Evolutionary conservation across 2,329 filamentous ascomycete genomes (phyloP).

Genomic region (Knoxdaviesia proteae): DNA sequence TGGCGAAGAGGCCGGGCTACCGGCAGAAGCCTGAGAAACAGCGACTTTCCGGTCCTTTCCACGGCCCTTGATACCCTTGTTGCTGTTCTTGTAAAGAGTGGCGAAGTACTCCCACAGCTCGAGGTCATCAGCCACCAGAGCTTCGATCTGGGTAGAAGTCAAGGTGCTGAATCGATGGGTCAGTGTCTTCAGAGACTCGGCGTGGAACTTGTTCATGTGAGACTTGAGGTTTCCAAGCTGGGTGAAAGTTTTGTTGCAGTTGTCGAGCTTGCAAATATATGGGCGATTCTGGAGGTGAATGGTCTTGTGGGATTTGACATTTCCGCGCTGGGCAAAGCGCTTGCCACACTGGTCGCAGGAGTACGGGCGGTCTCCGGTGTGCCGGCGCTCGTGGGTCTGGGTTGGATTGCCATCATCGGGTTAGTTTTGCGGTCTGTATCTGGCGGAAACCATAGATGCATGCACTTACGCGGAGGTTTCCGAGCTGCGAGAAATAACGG

Average conservation of each 20-base stretch:
- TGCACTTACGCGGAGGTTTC: conserved; percentile 61
- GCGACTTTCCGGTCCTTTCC: conserved; percentile 60
- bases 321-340: conserved; percentile 67
- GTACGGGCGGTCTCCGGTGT: conserved; percentile 75
- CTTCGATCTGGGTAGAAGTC: conserved; percentile 34
- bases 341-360: conserved; percentile 63
- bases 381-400: conserved; percentile 67
- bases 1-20: no score
- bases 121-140: conserved; percentile 41
- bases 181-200: conserved; percentile 46
- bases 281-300: conserved; percentile 62
- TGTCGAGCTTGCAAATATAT: conserved; percentile 62
- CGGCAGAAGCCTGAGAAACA: conserved; percentile 5
- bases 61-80: conserved; percentile 93
- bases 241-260: conserved; percentile 74
- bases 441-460: background rate
- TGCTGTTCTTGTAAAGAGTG: conserved; percentile 86
- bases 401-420: background rate
- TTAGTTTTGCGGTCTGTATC: background rate
- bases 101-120: conserved; percentile 73
- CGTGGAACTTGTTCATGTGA: conserved; percentile 89
- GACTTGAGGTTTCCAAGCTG: conserved; percentile 87
- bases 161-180: conserved; percentile 49
- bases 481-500: conserved; percentile 69
- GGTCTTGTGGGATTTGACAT: conserved; percentile 64